Evolutionary conservation across 345 rosid species (phyloP), one percentile per base, ranked within the genome.

Genomic region (Aquilaria malaccensis): DNA sequence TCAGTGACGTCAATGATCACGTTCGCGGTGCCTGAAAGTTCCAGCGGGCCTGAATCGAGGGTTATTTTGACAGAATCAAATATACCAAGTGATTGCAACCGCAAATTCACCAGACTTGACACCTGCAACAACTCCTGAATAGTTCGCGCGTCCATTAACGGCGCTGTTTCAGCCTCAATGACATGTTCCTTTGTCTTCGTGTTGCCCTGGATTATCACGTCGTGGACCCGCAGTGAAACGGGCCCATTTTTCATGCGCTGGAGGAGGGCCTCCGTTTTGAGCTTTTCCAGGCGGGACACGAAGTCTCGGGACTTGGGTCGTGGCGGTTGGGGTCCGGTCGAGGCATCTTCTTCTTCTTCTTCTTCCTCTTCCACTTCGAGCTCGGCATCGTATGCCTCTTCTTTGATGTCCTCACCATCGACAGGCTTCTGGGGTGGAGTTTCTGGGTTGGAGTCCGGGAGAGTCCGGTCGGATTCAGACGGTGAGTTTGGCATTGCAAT

Each of bases 21-120:
- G 65, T 86, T 88, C 14, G 91, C 82, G 2, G 96, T 86, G 10
- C 86, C 97, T 9, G 99, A 89, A 11, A 94, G 84, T 82, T 94
- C 97, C 7, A 78, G 80, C 11, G 97, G 97, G 13, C 96, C 97
- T 4, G 95, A 76, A 71, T 90, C 96, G 62, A 88, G 91, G 48
- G 83, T 87, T 22, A 94, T 83, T 62, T 61, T 86, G 7, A 86
- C 91, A 31, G 97, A 88, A 73, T 90, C 91, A 22, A 94, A 94
- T 56, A 85, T 76, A 45, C 83, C 96, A 2, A 90, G 84, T 52
- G 79, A 83, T 56, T 78, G 81, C 53, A 94, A 75, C 74, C 81
- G 76, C 63, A 78, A 80, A 73, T 78, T 88, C 33, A 82, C 91
- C 46, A 69, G 59, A 61, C 71, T 74, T 22, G 96, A 81, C 0